Conservation (phyloP, 2,329 filamentous ascomycete species). For the Aspergillus melleus region DNA sequence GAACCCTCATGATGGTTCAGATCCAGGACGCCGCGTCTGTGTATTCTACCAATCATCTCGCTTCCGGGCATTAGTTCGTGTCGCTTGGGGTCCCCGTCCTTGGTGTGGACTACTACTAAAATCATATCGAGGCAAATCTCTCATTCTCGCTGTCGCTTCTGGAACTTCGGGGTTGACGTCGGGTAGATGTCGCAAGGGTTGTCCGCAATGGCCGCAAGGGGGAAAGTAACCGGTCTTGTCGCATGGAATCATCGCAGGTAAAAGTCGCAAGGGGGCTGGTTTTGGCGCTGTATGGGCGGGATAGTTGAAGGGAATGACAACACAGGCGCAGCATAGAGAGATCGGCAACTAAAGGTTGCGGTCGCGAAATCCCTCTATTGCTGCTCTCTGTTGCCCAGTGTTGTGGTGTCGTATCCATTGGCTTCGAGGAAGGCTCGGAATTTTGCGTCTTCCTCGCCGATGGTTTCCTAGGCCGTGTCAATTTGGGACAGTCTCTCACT, state of each 20-base stretch:
- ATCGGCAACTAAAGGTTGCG: conserved; percentile 1
- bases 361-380: conserved; percentile 5
- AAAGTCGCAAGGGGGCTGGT: neutral
- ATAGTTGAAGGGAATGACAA: neutral
- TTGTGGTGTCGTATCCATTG: conserved; percentile 73
- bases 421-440: conserved; percentile 73
- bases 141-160: neutral
- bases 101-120: neutral
- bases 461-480: conserved; percentile 68
- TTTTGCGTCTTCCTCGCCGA: conserved; percentile 70
- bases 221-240: neutral
- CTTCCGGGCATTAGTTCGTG: conserved; percentile 8
- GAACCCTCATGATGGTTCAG: too few species aligned
- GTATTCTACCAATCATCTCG: conserved; percentile 7
- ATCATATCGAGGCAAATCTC: neutral
- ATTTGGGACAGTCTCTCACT: neutral
- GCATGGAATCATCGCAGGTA: neutral
- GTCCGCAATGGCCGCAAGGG: neutral
- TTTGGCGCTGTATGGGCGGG: neutral
- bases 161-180: neutral
- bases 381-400: conserved; percentile 48
- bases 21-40: neutral
- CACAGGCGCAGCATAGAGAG: neutral
- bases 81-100: conserved; percentile 11
- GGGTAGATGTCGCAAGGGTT: neutral